phyloP scores from a whole-genome alignment of 768 basidiomycete species.

The Pulveroboletus sp. region DNA sequence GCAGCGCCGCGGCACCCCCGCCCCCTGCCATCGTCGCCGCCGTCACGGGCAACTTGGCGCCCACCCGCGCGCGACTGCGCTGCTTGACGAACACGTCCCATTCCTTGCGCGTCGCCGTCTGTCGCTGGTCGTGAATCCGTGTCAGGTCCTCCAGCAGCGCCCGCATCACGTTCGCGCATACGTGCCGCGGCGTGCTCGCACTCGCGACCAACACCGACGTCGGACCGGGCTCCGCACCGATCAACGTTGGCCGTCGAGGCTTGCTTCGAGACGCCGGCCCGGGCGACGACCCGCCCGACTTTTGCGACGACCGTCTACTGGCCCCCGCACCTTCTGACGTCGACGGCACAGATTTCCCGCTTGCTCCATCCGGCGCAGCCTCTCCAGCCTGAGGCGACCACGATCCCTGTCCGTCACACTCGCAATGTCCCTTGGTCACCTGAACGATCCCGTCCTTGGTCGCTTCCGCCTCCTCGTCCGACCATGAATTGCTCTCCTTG shows the following conservation, averaged over 20 bases:
- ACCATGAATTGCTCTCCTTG: conserved; percentile 75
- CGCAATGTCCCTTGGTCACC: conserved; percentile 40
- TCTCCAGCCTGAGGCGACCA: neutral
- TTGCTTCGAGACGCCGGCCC: conserved; percentile 51
- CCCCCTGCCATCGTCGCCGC: conserved; percentile 19
- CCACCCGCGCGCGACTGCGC: conserved; percentile 45
- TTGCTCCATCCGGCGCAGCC: conserved; percentile 9
- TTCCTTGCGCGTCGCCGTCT: conserved; percentile 61
- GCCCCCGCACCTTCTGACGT: conserved; percentile 19
- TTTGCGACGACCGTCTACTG: conserved; percentile 25
- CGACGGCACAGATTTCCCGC: conserved; percentile 8
- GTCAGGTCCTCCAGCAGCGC: conserved; percentile 72
- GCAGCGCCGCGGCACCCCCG: conserved; percentile 57
- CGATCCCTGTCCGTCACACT: conserved; percentile 35
- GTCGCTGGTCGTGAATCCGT: conserved; percentile 77
- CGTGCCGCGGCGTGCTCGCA: conserved; percentile 63
- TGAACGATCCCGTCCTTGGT: conserved; percentile 29
- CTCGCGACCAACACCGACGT: conserved; percentile 59
- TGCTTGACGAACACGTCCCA: conserved; percentile 89
- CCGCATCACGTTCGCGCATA: conserved; percentile 71
- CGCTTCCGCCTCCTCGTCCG: conserved; percentile 54
- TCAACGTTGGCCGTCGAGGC: conserved; percentile 40
- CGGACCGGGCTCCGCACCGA: conserved; percentile 23
- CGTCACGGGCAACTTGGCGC: conserved; percentile 21
- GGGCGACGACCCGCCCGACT: conserved; percentile 38